Evolutionary conservation across 305 asterid species (phyloP).

Genomic region (Monarda citriodora): DNA sequence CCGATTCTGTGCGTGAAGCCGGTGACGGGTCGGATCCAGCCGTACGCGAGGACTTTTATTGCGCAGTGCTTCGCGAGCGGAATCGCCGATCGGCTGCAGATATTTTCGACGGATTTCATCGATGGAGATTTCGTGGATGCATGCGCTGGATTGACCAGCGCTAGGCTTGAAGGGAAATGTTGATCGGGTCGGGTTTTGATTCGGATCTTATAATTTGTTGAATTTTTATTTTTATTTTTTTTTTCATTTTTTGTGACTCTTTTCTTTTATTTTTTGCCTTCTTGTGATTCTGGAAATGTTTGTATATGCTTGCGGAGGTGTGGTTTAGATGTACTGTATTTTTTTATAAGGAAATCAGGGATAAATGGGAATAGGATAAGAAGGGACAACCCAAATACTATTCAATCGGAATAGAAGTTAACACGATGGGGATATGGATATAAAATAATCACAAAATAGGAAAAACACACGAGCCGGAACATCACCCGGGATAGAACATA

Average conservation of each 20-base stretch:
- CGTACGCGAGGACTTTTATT: constrained; percentile 71
- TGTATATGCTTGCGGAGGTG: not conserved
- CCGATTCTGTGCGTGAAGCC: constrained; percentile 85
- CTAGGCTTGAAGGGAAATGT: constrained; percentile 48
- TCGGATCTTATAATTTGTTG: not conserved
- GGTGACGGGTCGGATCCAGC: constrained; percentile 77
- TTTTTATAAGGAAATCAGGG: too few relatives aligned
- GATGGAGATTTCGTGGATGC: constrained; percentile 90
- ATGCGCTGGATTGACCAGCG: constrained; percentile 64
- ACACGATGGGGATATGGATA: too few relatives aligned
- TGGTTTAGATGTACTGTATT: too few relatives aligned
- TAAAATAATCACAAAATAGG: too few relatives aligned
- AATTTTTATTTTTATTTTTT: too few relatives aligned
- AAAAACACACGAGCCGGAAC: too few relatives aligned
- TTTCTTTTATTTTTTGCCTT: not conserved
- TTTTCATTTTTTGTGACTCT: not conserved
- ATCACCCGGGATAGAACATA: too few relatives aligned
- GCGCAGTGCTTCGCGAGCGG: constrained; percentile 48
- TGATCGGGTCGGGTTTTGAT: not conserved
- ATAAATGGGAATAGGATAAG: too few relatives aligned
- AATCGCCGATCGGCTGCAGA: constrained; percentile 63
- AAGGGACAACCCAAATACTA: too few relatives aligned
- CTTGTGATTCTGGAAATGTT: not conserved
- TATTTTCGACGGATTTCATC: constrained; percentile 83
- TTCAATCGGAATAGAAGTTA: too few relatives aligned